Percentiles rank a stretch among this genome's conserved stretches.
Conservation (phyloP, 768 basidiomycete species). For the Termitomyces sp. region DNA sequence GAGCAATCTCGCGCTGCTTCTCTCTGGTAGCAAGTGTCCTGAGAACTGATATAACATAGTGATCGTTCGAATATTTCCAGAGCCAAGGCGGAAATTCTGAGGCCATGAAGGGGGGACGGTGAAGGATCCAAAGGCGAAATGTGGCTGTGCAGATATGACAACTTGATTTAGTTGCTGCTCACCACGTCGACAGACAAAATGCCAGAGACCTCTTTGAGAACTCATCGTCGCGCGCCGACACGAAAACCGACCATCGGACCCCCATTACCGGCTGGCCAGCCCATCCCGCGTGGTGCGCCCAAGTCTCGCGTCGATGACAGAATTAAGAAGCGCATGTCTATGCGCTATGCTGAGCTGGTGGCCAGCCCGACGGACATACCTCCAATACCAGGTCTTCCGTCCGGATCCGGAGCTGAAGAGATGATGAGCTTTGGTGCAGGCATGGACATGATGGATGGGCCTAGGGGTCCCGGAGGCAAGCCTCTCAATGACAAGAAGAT, state of each 20-base stretch:
- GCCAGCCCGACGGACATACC: conserved; percentile 70
- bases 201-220: conserved; percentile 22
- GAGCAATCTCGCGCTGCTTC: conserved; percentile 15
- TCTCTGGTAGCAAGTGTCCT: conserved; percentile 15
- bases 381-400: conserved; percentile 56
- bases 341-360: conserved; percentile 82
- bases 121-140: too few species aligned
- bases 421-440: conserved; percentile 20
- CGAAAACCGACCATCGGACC: conserved; percentile 21
- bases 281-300: conserved; percentile 41
- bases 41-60: conserved; percentile 13
- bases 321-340: conserved; percentile 95
- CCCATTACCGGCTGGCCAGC: conserved; percentile 19
- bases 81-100: conserved; percentile 15
- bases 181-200: conserved; percentile 14
- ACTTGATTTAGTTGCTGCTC: background rate
- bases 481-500: conserved; percentile 59
- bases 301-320: conserved; percentile 76
- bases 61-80: conserved; percentile 1
- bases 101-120: background rate
- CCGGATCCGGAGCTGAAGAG: conserved; percentile 34
- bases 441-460: conserved; percentile 37
- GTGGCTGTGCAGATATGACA: conserved; percentile 9
- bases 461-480: conserved; percentile 41
- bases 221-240: conserved; percentile 23